Evolutionary conservation across 306 rosid species (phyloP), one percentile per base, ranked within the genome.

Genomic region (Pyrus betulifolia): DNA sequence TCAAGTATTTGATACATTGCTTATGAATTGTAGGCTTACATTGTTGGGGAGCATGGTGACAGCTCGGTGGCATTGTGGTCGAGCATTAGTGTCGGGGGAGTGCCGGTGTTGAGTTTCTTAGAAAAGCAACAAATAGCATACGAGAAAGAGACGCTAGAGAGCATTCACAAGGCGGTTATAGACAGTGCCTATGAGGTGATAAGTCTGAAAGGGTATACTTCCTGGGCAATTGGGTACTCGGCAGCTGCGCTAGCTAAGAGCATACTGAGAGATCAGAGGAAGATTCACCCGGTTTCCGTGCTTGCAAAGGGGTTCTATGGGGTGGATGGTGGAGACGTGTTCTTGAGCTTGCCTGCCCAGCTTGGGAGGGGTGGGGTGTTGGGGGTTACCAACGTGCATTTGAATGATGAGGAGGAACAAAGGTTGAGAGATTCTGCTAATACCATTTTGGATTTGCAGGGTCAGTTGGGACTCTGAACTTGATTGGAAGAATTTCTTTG

Each of bases 1-100:
- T 40, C 45, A 40, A 40, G 45, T 55, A 8, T 21, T 15, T 6
- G 40, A 69, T 69, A 23, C 59, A 25, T 14, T 44, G 4, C 59
- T 46, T 70, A n/a, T 23, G 35, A 52, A 14, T 54, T 19, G 46
- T 30, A 91, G 98, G 98, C 98, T 21, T 91, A 57, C 85, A 89
- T 95, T 49, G 84, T 95, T n/a, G 98, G 98, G 68, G 98, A 95
- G 74, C 98, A 95, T 27, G 98, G 98, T 8, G 98, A 95, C 67
- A 95, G 96, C 83, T 95, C 97, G 4, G 98, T 95, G 89, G 98
- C 98, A 1, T 67, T 95, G 25, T 95, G 98, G 98, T 95, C 97
- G 0, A 92, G 97, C 87, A 95, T 95, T 2, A 95, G 97, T 59
- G 88, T 95, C 0, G 98, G 98, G 3, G 98, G 97, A 17, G 93